Base-by-base conservation (phyloP, 2,329 filamentous ascomycete species). In the Arachnomyces sp. region DNA sequence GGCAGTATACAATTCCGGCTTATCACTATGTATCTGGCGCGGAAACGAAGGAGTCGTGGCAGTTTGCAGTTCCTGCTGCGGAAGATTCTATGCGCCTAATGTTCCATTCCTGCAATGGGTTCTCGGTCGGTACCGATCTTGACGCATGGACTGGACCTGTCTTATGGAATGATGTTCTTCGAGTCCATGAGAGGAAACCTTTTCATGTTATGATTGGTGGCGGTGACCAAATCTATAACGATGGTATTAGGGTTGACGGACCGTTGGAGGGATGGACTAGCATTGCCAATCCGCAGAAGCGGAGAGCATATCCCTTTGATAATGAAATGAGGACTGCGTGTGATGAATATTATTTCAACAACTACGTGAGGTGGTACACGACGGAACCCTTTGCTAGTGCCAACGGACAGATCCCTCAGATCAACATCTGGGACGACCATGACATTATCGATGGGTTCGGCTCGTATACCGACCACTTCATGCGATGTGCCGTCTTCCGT, bases 181-280 rank as follows among this genome's bases (percentile, higher is more conserved):
- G 78, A 34, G 64, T 76, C 43, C 78, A 82, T 51, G 69, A 69
- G 50, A 56, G 73, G 55, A 69, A 69, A 47, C 77, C 78, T 6
- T 79, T 82, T 58, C 76, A 80, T 53, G 74, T 79, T 49, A 85
- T 82, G 81, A 76, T 95, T 46, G 90, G 90, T 38, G 90, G 90
- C 42, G 90, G 90, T 44, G 90, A 96, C 57, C 90, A 95, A 64
- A 80, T 82, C 50, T 82, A 82, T 63, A 81, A 82, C 49, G 78
- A 82, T 41, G 86, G 85, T 16, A 86, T 96, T 49, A 77, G 90
- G 47, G 86, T 95, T 1, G 71, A 81, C 38, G 90, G 89, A 0
- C 90, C 90, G 1, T 66, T 96, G 46, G 78, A 78, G 52, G 55
- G 65, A 4, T 82, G 78, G 78, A 80, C 78, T 0, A 65, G 69